A percentile compares a stretch with the other conserved stretches of the same genome.
Conservation (phyloP, 2,329 filamentous ascomycete species). For the Diplodia corticola region DNA sequence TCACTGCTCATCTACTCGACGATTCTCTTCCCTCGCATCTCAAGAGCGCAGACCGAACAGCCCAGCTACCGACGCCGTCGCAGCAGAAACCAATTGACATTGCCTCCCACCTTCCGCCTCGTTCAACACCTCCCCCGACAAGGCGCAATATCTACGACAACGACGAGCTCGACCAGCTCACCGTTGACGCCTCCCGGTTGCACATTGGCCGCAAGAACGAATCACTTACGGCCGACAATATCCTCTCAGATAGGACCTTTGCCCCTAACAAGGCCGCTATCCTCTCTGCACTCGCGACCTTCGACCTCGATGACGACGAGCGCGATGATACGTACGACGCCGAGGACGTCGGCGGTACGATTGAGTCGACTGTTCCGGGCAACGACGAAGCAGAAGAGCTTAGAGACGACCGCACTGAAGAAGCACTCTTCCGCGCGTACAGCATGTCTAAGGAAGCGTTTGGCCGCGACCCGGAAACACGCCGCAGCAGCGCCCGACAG, state of each 20-base stretch:
- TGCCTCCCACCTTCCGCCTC: slow-evolving; percentile 54
- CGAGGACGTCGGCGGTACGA: slow-evolving; percentile 84
- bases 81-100: neutral
- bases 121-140: slow-evolving; percentile 54
- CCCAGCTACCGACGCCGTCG: slow-evolving; percentile 54
- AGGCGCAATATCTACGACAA: slow-evolving; percentile 74
- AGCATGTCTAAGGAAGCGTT: slow-evolving; percentile 66
- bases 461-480: slow-evolving; percentile 67
- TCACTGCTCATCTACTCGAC: slow-evolving; percentile 79
- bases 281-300: slow-evolving; percentile 80
- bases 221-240: slow-evolving; percentile 66
- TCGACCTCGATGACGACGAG: slow-evolving; percentile 94
- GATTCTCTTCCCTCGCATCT: slow-evolving; percentile 72
- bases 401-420: slow-evolving; percentile 62
- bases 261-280: slow-evolving; percentile 82
- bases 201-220: slow-evolving; percentile 75
- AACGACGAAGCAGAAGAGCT: slow-evolving; percentile 58
- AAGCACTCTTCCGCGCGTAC: slow-evolving; percentile 71
- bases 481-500: slow-evolving; percentile 62
- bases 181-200: slow-evolving; percentile 65
- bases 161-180: slow-evolving; percentile 74
- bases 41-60: slow-evolving; percentile 61
- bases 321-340: slow-evolving; percentile 95
- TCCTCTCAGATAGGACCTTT: slow-evolving; percentile 64
- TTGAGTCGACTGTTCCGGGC: slow-evolving; percentile 62